Base-by-base conservation (phyloP, 345 rosid species). In the Microcos paniculata region DNA sequence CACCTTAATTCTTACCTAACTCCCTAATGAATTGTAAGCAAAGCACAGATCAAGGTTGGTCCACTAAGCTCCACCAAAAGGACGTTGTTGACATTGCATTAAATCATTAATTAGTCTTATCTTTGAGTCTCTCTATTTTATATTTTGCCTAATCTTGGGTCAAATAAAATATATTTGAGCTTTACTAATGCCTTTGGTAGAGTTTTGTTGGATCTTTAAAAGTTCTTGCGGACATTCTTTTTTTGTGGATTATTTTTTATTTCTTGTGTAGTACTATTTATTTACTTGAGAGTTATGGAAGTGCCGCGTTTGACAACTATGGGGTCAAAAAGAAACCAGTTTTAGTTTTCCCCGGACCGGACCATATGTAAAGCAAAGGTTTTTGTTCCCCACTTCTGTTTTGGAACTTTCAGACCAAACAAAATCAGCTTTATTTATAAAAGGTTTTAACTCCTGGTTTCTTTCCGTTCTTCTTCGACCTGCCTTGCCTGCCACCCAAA, bases 381-480 rank as follows among this genome's bases (percentile, higher is more conserved):
- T 31, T 33, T 58, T 18, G 43, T 16, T 7, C 23, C 23, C 23
- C 23, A 10, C 43, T n/a, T 18, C 14, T 33, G 45, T 18, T 33
- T 33, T 33, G 66, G 33, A 62, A 18, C 31, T 16, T 33, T 43
- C 42, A 33, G n/a, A 8, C 66, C 42, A 31, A 62, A 42, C 21
- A 40, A 5, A 10, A 30, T 73, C 42, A 53, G 21, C 35, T 35
- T 35, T 35, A 4, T 7, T 35, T 35, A 4, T 35, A 7, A 35
- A 55, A 28, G 61, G 61, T 55, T 55, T 55, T 15, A 21, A 24
- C 28, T 55, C 10, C 26, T 24, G 0, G 2, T 42, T 42, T 42
- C 11, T 42, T 40, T 87, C 84, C 88, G 3, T 79, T 72, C 80
- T 62, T 75, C 71, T 55, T 48, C 80, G 26, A 57, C 62, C 72